Conservation (phyloP, 2,329 filamentous ascomycete genomes). For the Akanthomyces uredinophilus region DNA sequence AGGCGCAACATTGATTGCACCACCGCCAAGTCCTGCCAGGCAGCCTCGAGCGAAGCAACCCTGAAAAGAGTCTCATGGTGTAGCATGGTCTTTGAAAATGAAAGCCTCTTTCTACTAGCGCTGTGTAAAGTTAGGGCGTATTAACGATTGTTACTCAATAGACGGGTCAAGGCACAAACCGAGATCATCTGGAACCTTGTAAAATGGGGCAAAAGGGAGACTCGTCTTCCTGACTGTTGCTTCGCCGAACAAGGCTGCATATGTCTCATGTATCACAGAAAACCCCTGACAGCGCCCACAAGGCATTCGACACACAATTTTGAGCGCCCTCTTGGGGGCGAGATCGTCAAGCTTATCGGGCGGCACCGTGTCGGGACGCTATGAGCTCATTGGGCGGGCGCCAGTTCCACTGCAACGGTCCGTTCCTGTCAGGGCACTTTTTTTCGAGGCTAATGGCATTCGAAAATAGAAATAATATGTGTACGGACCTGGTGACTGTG, state of each 20-base stretch:
- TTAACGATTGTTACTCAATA: neutral
- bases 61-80: neutral
- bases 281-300: neutral
- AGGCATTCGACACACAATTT: neutral
- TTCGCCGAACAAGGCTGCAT: neutral
- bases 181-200: constrained; percentile 6
- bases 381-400: neutral
- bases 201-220: neutral
- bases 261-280: neutral
- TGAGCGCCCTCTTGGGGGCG: neutral
- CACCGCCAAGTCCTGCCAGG: neutral
- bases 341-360: neutral
- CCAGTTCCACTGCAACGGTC: neutral
- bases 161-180: neutral
- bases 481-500: neutral
- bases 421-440: neutral
- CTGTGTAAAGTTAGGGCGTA: neutral
- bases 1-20: neutral
- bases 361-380: neutral
- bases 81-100: neutral
- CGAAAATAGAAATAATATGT: neutral
- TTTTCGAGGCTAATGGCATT: neutral
- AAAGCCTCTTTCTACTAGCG: neutral
- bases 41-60: neutral
- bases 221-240: neutral